Percentiles rank a stretch among this genome's conserved stretches.
These are phyloP conservation scores for Eucommia ulmoides DNA, from an alignment of 257 asterid genomes.

Conservation along the genomic window DNA sequence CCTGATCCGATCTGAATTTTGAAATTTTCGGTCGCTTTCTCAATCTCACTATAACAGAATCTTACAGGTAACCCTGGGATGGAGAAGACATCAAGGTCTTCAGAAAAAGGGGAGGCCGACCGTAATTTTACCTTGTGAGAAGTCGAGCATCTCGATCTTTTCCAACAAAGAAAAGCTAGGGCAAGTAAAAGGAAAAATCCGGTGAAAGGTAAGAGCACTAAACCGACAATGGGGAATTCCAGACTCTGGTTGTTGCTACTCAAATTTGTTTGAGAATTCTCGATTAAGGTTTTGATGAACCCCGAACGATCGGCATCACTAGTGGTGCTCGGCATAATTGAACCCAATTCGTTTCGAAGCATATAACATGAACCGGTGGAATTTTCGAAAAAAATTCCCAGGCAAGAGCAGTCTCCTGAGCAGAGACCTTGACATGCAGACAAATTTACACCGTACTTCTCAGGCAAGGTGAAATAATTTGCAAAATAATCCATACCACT, in stretches of 20 bases:
- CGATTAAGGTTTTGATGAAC: slow-evolving; percentile 24
- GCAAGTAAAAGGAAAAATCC: slow-evolving; percentile 26
- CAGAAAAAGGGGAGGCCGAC: slow-evolving; percentile 10
- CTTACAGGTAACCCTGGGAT: slow-evolving; percentile 55
- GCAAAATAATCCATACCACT: slow-evolving; percentile 51
- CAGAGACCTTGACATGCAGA: slow-evolving; percentile 53
- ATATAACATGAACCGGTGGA: slow-evolving; percentile 53
- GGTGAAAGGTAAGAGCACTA: slow-evolving; percentile 41
- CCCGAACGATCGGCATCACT: slow-evolving; percentile 24
- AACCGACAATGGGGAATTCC: slow-evolving; percentile 29
- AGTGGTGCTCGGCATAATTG: slow-evolving; percentile 20
- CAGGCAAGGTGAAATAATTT: slow-evolving; percentile 39
- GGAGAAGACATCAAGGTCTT: slow-evolving; percentile 28
- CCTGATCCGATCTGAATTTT: slow-evolving; percentile 55
- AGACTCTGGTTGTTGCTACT: slow-evolving; percentile 3
- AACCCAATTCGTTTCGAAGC: slow-evolving; percentile 39
- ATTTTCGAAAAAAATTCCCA: slow-evolving; percentile 42
- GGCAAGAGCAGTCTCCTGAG: slow-evolving; percentile 49
- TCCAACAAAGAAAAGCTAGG: slow-evolving; percentile 30
- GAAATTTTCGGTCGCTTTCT: slow-evolving; percentile 43
- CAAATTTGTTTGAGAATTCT: slow-evolving; percentile 10
- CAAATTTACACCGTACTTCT: slow-evolving; percentile 18
- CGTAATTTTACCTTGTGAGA: slow-evolving; percentile 6
- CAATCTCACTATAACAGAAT: slow-evolving; percentile 40
- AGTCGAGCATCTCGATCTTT: slow-evolving; percentile 11